Evolutionary conservation across 768 basidiomycete genomes (phyloP).

Genomic region (Omphalotus guepiniiformis): DNA sequence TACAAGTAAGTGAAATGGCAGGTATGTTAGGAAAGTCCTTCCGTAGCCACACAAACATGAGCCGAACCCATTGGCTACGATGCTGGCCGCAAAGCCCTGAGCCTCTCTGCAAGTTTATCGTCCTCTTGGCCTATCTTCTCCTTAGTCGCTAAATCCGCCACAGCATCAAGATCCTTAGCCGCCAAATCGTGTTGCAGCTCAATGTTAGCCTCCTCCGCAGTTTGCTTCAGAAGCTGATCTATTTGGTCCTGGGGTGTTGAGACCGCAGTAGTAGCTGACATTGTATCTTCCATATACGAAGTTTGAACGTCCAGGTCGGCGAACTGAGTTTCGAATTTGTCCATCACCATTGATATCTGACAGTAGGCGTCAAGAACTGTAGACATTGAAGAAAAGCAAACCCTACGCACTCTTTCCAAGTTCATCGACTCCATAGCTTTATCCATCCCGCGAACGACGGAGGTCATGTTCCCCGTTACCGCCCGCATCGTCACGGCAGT

Average conservation of each 20-base stretch:
- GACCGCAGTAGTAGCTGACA: slow-evolving; percentile 88
- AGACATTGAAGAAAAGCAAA: neutral
- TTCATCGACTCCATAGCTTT: slow-evolving; percentile 99
- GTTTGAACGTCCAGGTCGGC: slow-evolving; percentile 97
- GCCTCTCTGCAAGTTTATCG: slow-evolving; percentile 73
- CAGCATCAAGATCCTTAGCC: slow-evolving; percentile 50
- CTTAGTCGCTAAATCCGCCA: slow-evolving; percentile 51
- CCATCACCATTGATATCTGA: slow-evolving; percentile 98
- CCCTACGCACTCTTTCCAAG: slow-evolving; percentile 74
- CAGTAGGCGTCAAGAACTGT: neutral
- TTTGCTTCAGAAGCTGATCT: slow-evolving; percentile 86
- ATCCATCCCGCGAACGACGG: slow-evolving; percentile 97
- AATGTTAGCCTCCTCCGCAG: slow-evolving; percentile 95
- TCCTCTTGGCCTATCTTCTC: slow-evolving; percentile 74
- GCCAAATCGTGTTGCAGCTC: slow-evolving; percentile 91
- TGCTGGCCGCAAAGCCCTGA: slow-evolving; percentile 84
- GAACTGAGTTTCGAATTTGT: slow-evolving; percentile 97
- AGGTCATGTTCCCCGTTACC: slow-evolving; percentile 95
- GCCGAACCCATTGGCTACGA: slow-evolving; percentile 30
- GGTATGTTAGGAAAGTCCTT: neutral
- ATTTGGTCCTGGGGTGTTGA: slow-evolving; percentile 97
- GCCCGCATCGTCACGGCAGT: slow-evolving; percentile 98
- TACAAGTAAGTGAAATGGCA: neutral
- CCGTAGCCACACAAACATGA: neutral
- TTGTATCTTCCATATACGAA: slow-evolving; percentile 96